A percentile compares a stretch with the other conserved stretches of the same genome.
Evolutionary conservation across 1,284 basidiomycete genomes (phyloP).

Genomic region (Lignosus rhinocerotis): DNA sequence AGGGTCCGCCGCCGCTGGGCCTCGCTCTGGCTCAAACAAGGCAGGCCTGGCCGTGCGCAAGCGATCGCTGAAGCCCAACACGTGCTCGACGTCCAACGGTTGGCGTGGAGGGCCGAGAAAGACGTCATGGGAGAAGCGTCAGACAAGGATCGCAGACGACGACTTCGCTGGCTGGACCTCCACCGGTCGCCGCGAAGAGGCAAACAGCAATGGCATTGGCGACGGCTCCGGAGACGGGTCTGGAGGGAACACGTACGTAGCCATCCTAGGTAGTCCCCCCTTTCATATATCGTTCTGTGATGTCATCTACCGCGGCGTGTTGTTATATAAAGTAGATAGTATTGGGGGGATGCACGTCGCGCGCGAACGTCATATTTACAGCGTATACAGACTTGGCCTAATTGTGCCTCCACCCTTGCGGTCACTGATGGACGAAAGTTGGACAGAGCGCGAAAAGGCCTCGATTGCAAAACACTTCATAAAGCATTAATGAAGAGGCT

Average conservation of each 20-base stretch:
- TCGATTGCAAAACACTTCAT: background rate
- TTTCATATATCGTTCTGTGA: background rate
- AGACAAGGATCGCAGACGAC: conserved; percentile 10
- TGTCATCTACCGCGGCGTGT: conserved; percentile 2
- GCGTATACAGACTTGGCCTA: conserved; percentile 12
- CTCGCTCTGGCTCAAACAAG: conserved; percentile 60
- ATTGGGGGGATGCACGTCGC: background rate
- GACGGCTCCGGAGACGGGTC: conserved; percentile 22
- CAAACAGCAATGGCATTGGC: conserved; percentile 25
- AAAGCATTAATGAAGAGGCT: background rate
- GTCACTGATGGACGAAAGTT: background rate
- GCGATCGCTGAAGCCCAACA: conserved; percentile 13
- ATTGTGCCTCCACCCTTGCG: conserved; percentile 1
- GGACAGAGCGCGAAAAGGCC: background rate
- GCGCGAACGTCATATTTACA: conserved; percentile 20
- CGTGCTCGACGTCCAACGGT: conserved; percentile 27
- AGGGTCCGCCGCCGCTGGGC: conserved; percentile 59
- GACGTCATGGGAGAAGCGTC: conserved; percentile 27
- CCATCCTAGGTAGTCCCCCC: conserved; percentile 9
- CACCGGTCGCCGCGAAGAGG: conserved; percentile 8
- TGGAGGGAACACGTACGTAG: conserved; percentile 18
- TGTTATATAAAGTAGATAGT: too few species aligned
- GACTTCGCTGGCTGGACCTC: conserved; percentile 14
- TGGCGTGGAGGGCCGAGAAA: conserved; percentile 30
- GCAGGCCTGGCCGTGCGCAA: conserved; percentile 50